Percentiles rank a stretch among this genome's conserved stretches.
phyloP scores from a whole-genome alignment of 2,329 filamentous ascomycete species.

The Bipolaris zeicola region DNA sequence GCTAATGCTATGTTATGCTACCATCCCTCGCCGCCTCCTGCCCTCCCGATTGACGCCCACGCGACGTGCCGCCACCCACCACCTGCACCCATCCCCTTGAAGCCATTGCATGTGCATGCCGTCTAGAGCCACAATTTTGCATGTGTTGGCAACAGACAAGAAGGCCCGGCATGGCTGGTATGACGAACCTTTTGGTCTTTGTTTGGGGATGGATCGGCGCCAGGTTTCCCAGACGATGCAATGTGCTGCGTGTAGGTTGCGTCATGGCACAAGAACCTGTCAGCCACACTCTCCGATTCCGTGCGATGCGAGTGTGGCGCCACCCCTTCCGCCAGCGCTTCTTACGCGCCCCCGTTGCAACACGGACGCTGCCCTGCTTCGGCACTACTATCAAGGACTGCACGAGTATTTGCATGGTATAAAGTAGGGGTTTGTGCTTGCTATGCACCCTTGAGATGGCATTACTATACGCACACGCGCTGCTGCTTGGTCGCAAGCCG shows the following conservation, averaged over 20 bases:
- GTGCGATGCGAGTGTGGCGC: constrained; percentile 9
- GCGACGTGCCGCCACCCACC: constrained; percentile 1
- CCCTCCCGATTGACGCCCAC: neutral
- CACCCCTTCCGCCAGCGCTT: neutral
- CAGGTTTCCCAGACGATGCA: constrained; percentile 13
- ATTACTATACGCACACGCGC: neutral
- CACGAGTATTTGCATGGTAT: too few relatives aligned
- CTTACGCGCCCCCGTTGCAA: neutral
- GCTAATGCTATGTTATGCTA: too few relatives aligned
- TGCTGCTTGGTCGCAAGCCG: neutral
- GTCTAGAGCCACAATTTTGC: constrained; percentile 3
- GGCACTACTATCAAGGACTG: neutral
- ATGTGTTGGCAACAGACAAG: neutral
- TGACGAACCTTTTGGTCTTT: constrained; percentile 11
- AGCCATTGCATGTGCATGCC: neutral
- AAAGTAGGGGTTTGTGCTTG: neutral
- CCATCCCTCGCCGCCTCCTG: too few relatives aligned
- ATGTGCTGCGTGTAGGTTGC: constrained; percentile 17
- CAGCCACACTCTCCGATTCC: constrained; percentile 19
- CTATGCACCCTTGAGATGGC: too few relatives aligned
- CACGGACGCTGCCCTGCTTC: neutral
- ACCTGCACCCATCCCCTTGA: neutral
- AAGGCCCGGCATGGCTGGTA: constrained; percentile 7
- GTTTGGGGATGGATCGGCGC: constrained; percentile 15
- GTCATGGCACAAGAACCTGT: constrained; percentile 13